These are phyloP conservation scores for Cryphonectria naterciae DNA, from an alignment of 2,329 filamentous ascomycete genomes.

Conservation along the genomic window DNA sequence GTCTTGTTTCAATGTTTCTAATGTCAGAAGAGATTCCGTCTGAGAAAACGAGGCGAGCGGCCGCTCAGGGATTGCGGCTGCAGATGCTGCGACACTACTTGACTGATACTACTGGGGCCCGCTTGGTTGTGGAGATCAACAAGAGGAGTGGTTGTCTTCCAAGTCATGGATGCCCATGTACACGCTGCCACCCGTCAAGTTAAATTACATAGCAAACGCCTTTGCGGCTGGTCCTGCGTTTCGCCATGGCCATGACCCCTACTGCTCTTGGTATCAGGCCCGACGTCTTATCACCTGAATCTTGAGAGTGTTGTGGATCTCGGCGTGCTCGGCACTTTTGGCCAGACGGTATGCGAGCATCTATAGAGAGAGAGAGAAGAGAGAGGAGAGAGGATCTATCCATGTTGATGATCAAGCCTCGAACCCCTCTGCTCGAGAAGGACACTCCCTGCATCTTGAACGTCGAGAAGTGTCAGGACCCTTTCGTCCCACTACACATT, in stretches of 20 bases:
- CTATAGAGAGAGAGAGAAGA: neutral
- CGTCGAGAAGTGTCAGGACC: slow-evolving; percentile 4
- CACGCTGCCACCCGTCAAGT: neutral
- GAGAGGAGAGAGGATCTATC: neutral
- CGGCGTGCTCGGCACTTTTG: neutral
- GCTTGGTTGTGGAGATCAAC: neutral
- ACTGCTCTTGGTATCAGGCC: neutral
- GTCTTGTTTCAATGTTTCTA: neutral
- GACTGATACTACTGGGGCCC: neutral
- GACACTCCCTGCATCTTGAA: neutral
- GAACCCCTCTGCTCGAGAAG: neutral
- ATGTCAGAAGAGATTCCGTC: neutral
- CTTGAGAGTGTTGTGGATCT: neutral
- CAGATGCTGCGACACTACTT: neutral
- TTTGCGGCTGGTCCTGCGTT: neutral
- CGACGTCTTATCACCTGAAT: neutral
- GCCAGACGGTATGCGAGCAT: neutral
- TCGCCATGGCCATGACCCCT: neutral
- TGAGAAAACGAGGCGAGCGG: neutral
- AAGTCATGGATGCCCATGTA: slow-evolving; percentile 9
- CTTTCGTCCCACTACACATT: neutral
- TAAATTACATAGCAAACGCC: neutral
- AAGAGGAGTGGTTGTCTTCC: neutral
- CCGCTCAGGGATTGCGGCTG: neutral
- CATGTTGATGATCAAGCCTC: neutral